Base-by-base conservation (phyloP, 768 basidiomycete genomes). In the Leccinum olivaceopallidum region DNA sequence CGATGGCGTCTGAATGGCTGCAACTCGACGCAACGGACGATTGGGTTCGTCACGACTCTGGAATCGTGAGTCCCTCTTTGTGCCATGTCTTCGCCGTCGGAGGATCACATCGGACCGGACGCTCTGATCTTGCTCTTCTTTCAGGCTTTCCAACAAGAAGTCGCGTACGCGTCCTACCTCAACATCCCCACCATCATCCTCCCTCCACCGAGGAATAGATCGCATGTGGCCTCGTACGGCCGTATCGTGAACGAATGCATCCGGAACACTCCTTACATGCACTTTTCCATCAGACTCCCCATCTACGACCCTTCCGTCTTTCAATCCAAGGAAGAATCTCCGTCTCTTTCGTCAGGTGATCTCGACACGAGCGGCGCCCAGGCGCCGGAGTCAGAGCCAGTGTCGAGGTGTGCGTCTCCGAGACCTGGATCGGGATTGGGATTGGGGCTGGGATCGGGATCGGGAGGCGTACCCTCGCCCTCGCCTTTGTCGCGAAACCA, bases 31-130 rank as follows among this genome's bases (percentile, higher is more conserved):
- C 93, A 8, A 78, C 84, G 0, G 95, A 98, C 74, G 93, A 94
- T 67, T 94, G 95, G 82, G 88, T 98, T 57, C 85, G 97, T 50
- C 93, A 96, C 67, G 97, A 99, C 71, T 90, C 94, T 50, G 97
- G 96, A 76, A 90, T 96, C 57, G 95, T 95, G 73, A 76, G 90
- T 81, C 51, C 55, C 48, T 48, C 51, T 61, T 60, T 58, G 49
- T 67, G 65, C 60, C 65, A 62, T 54, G 64, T 52, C 47, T 60
- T 55, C 64, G 50, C 28, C 4, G 2, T 63, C 60, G 60, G 69
- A 59, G 62, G 61, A n/a, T 42, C 42, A 42, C 42, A 42, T 42
- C 18, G 18, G 37, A 39, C 6, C 37, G 0, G 37, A 16, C 37
- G 37, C 37, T 42, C 39, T 18, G 39, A 42, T 42, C 18, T 57